These are phyloP conservation scores for Fraxinus velutina DNA, from an alignment of 305 asterid genomes.

Conservation along the genomic window DNA sequence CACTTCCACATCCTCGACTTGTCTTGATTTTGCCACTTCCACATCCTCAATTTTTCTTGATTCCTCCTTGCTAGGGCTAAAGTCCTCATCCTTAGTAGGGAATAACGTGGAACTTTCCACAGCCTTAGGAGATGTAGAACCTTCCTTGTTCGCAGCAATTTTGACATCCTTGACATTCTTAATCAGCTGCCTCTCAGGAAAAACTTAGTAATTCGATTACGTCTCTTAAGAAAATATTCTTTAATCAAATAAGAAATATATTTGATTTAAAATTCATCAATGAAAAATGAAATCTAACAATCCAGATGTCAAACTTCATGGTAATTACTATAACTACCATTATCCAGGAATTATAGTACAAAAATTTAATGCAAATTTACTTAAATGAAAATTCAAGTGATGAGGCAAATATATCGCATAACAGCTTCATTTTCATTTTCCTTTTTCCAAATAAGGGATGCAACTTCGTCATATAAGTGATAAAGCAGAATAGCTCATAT, in stretches of 20 bases:
- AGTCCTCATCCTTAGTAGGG: neutral
- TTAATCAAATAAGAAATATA: neutral
- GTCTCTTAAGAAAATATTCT: neutral
- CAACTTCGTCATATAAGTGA: neutral
- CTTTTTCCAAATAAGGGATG: neutral
- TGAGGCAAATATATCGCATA: neutral
- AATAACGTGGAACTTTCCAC: neutral
- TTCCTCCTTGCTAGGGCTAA: neutral
- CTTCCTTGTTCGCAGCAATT: neutral
- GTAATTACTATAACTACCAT: neutral
- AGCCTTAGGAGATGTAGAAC: neutral
- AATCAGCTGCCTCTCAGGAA: neutral
- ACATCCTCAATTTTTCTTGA: neutral
- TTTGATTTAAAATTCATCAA: neutral
- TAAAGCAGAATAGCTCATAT: neutral
- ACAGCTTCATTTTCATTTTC: neutral
- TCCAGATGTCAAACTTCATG: neutral
- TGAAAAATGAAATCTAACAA: neutral
- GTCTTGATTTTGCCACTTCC: neutral
- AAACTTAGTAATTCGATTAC: neutral
- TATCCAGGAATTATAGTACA: neutral
- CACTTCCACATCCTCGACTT: constrained; percentile 27
- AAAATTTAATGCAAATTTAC: neutral
- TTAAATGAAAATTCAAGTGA: constrained; percentile 3
- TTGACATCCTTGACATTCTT: neutral